Base-by-base conservation (phyloP, 306 rosid species). In the Corylus heterophylla region DNA sequence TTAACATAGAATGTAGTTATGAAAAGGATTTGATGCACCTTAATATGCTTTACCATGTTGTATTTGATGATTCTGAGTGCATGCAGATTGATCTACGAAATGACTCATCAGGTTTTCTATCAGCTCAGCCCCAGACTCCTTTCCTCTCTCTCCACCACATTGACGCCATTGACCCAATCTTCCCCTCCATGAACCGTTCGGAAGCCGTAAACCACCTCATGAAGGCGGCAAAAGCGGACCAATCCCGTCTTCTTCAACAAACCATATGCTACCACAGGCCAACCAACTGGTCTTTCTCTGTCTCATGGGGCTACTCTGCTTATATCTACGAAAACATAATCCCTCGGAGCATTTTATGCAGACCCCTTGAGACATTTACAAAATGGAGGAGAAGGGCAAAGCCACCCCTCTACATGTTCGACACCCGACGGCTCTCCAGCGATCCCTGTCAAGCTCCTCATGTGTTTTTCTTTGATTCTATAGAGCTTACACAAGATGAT, bases 241-340 rank as follows among this genome's bases (percentile, higher is more conserved):
- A 74, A 0, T 83, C 89, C 1, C 88, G 90, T 6, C 71, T 87
- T 0, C 83, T 89, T 1, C 93, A 89, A 8, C 93, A 89, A 54
- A 85, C 89, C 22, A 87, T 85, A 0, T 89, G 93, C 73, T 79
- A 89, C 76, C 84, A 87, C 70, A 79, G 76, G 12, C 79, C 85
- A 9, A 85, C 37, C 74, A 83, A 79, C 6, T 89, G 93, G 93
- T 76, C 84, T 2, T 42, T 89, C 76, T 89, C 93, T 0, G 42
- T 87, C 44, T 79, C 93, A 13, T 85, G 89, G 90, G 90, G 93
- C 9, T 89, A 89, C 64, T 87, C 93, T 1, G 78, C 81, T 12
- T 86, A 85, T 17, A 78, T 87, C 10, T 87, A 87, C 1, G 90
- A 89, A 70, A 51, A 48, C 17, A 66, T 87, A 3, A 27, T 87